These are phyloP conservation scores for Talaromyces sp. DNA, from an alignment of 2,329 filamentous ascomycete genomes.

Conservation along the genomic window DNA sequence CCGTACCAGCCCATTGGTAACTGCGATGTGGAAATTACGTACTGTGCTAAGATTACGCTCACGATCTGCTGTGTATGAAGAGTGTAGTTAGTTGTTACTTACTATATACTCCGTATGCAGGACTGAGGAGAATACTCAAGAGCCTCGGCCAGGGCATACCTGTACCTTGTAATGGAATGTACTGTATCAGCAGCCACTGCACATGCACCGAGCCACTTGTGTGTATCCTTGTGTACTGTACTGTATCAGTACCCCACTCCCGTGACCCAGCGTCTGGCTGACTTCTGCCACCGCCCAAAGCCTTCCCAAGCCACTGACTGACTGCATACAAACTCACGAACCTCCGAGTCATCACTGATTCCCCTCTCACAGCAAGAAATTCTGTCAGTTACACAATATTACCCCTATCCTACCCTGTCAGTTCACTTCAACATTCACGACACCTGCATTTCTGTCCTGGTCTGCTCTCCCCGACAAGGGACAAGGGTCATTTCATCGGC, in stretches of 20 bases:
- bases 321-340: background rate
- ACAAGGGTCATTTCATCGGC: background rate
- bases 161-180: background rate
- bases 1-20: background rate
- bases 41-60: background rate
- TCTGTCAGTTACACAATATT: background rate
- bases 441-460: background rate
- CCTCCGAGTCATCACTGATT: background rate
- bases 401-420: background rate
- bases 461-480: background rate
- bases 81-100: too few species aligned
- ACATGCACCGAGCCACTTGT: background rate
- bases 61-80: too few species aligned
- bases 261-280: background rate
- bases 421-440: background rate
- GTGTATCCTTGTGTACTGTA: background rate
- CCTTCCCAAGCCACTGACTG: slow-evolving; percentile 6
- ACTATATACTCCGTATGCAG: too few species aligned
- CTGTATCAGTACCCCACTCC: slow-evolving; percentile 4
- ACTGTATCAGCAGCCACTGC: background rate
- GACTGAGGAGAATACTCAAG: background rate
- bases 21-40: background rate
- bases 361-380: background rate
- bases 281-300: slow-evolving; percentile 7
- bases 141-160: background rate